phyloP scores from a whole-genome alignment of 345 rosid genomes.

The thale cress (Arabidopsis thaliana) region DNA sequence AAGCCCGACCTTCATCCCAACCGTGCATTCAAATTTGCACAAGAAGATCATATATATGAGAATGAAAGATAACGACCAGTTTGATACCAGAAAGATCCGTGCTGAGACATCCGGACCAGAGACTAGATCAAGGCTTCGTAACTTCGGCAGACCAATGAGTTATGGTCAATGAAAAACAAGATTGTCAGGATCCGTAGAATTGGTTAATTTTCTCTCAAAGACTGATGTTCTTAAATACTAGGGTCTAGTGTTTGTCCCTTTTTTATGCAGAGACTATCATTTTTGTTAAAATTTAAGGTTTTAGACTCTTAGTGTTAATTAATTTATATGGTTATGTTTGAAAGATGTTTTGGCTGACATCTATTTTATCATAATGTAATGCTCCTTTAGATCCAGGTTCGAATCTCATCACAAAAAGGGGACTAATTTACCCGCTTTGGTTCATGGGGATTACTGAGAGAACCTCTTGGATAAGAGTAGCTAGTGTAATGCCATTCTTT shows the following conservation, averaged over 20 bases:
- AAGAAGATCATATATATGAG: conserved; percentile 85
- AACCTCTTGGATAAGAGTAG: background rate
- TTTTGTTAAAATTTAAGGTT: conserved; percentile 28
- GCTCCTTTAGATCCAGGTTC: conserved; percentile 13
- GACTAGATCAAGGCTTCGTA: conserved; percentile 18
- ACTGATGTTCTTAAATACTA: conserved; percentile 30
- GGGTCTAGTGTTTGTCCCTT: conserved; percentile 35
- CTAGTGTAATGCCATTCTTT: background rate
- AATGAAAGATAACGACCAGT: conserved; percentile 47
- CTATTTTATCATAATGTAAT: conserved; percentile 37
- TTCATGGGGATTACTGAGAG: no score
- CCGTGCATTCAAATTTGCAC: conserved; percentile 79
- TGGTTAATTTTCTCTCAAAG: conserved; percentile 30
- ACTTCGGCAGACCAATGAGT: conserved; percentile 39
- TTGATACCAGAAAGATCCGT: conserved; percentile 19
- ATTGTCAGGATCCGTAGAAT: conserved; percentile 30
- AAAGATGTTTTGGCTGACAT: conserved; percentile 33
- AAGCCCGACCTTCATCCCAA: conserved; percentile 76
- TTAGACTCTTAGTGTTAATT: conserved; percentile 35
- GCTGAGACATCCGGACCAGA: conserved; percentile 28
- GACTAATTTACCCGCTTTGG: background rate
- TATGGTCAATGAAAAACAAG: conserved; percentile 28
- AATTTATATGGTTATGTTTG: conserved; percentile 24
- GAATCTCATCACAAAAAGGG: background rate
- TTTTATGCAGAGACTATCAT: conserved; percentile 28